Evolutionary conservation across 1,139 yeast species (phyloP).

Genomic region (Pneumocystis jirovecii): DNA sequence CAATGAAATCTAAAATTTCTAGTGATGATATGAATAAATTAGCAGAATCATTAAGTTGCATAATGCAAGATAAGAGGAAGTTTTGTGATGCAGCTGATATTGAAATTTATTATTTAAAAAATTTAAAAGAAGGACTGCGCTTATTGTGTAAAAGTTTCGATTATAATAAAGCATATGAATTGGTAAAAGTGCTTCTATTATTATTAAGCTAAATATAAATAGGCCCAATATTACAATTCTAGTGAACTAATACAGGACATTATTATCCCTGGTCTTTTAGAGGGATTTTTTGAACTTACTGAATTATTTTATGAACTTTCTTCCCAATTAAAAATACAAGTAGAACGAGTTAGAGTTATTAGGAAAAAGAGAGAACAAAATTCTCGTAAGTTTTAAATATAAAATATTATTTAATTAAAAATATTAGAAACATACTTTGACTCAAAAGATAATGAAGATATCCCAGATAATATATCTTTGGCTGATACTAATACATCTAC

Average conservation of each 20-base stretch:
- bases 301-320: constrained; percentile 86
- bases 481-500: constrained; percentile 93
- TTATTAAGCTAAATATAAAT: neutral
- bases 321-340: constrained; percentile 69
- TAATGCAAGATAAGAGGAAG: constrained; percentile 53
- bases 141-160: constrained; percentile 61
- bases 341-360: constrained; percentile 67
- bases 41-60: constrained; percentile 34
- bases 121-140: constrained; percentile 47
- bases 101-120: constrained; percentile 44
- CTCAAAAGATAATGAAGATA: constrained; percentile 31
- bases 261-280: constrained; percentile 63
- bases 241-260: constrained; percentile 36
- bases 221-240: neutral
- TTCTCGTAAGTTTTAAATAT: constrained; percentile 49
- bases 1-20: constrained; percentile 25
- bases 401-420: neutral
- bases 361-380: constrained; percentile 69
- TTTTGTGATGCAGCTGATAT: constrained; percentile 78
- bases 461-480: constrained; percentile 84
- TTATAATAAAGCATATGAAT: constrained; percentile 61
- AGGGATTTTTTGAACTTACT: constrained; percentile 75
- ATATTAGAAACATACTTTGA: constrained; percentile 26
- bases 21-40: constrained; percentile 10
- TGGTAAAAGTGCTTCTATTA: constrained; percentile 28